Percentiles rank a stretch among this genome's conserved stretches.
Evolutionary conservation across 2,329 filamentous ascomycete genomes (phyloP).

Genomic region (Byssothecium circinans): DNA sequence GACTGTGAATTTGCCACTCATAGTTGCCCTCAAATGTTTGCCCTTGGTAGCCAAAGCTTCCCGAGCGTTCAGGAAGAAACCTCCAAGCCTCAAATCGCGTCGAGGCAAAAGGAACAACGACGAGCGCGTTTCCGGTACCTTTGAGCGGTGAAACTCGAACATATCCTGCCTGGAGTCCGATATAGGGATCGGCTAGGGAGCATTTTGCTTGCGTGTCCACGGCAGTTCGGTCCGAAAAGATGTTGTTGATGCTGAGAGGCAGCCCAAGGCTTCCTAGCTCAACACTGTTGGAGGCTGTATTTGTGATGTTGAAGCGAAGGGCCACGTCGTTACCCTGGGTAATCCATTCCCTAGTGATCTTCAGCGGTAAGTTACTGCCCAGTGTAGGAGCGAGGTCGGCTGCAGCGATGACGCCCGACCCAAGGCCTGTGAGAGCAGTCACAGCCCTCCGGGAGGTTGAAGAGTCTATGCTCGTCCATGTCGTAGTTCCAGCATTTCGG

Average conservation of each 20-base stretch:
- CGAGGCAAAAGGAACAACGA: conserved; percentile 57
- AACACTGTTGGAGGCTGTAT: conserved; percentile 44
- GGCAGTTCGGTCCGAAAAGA: conserved; percentile 57
- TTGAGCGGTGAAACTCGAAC: conserved; percentile 56
- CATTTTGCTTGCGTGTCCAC: conserved; percentile 55
- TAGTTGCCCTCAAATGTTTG: conserved; percentile 64
- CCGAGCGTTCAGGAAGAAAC: conserved; percentile 51
- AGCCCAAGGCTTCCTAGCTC: conserved; percentile 62
- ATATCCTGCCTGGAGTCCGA: conserved; percentile 62
- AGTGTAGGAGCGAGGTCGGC: conserved; percentile 50
- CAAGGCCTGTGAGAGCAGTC: conserved; percentile 20
- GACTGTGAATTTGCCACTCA: conserved; percentile 60
- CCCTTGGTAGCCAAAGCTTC: conserved; percentile 41
- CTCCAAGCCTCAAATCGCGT: conserved; percentile 59
- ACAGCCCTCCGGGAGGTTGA: conserved; percentile 47
- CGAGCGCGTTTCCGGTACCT: conserved; percentile 56
- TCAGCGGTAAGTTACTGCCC: conserved; percentile 41
- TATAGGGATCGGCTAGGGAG: conserved; percentile 61
- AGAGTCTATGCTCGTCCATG: conserved; percentile 55
- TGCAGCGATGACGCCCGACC: conserved; percentile 38
- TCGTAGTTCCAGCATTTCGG: conserved; percentile 41
- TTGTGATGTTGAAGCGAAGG: conserved; percentile 56
- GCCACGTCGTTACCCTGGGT: conserved; percentile 53
- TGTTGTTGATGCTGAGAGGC: conserved; percentile 64
- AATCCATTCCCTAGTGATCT: conserved; percentile 57